These are phyloP conservation scores for Astragalus glycyphyllos DNA, from an alignment of 306 rosid genomes.

Conservation along the genomic window DNA sequence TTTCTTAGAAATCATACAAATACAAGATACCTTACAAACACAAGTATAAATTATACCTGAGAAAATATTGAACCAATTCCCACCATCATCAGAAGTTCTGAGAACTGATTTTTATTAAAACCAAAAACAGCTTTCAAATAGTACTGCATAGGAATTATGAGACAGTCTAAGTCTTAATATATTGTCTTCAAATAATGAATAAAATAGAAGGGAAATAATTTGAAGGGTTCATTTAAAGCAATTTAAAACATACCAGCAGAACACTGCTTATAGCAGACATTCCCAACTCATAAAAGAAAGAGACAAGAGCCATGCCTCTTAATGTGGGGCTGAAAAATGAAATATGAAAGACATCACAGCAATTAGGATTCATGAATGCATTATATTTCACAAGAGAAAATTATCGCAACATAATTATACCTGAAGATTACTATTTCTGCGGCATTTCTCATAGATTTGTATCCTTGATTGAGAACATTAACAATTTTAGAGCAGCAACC, in stretches of 20 bases:
- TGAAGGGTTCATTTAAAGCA: too few relatives aligned
- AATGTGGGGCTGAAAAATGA: slow-evolving; percentile 69
- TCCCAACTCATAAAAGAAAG: slow-evolving; percentile 84
- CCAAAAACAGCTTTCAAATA: slow-evolving; percentile 82
- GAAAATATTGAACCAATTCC: slow-evolving; percentile 81
- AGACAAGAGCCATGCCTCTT: slow-evolving; percentile 69
- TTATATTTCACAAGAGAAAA: slow-evolving; percentile 17
- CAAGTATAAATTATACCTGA: slow-evolving; percentile 55
- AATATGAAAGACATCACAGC: slow-evolving; percentile 19
- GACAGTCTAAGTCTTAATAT: slow-evolving; percentile 29
- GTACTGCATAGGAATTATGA: slow-evolving; percentile 60
- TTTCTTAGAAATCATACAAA: too few relatives aligned
- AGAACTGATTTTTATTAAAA: slow-evolving; percentile 76
- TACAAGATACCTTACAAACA: too few relatives aligned
- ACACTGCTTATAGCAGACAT: slow-evolving; percentile 72
- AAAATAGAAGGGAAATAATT: too few relatives aligned
- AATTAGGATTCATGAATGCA: slow-evolving; percentile 19
- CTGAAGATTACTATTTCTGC: slow-evolving; percentile 65
- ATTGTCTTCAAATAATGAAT: too few relatives aligned
- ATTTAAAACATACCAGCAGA: slow-evolving; percentile 57
- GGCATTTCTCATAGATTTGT: slow-evolving; percentile 66
- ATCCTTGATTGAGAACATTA: slow-evolving; percentile 55
- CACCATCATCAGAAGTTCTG: slow-evolving; percentile 73
- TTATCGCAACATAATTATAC: slow-evolving; percentile 40
- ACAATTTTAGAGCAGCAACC: slow-evolving; percentile 53